These are phyloP conservation scores for Penstemon davidsonii DNA, from an alignment of 257 asterid genomes.

Conservation along the genomic window DNA sequence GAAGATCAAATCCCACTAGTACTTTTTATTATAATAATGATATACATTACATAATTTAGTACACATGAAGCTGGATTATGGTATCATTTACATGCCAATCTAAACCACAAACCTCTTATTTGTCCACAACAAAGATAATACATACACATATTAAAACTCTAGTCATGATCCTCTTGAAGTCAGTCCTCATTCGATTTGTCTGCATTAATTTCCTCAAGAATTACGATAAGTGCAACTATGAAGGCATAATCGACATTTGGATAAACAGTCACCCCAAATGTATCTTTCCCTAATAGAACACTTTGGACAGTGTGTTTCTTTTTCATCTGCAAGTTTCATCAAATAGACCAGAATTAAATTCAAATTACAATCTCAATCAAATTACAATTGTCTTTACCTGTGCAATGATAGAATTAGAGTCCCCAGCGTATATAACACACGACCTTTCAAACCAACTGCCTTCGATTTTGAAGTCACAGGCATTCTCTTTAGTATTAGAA, in stretches of 20 bases:
- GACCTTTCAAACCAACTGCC: conserved; percentile 68
- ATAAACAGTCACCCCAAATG: conserved; percentile 65
- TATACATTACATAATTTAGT: no score
- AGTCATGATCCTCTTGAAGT: background rate
- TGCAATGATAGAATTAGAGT: conserved; percentile 55
- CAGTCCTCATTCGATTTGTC: conserved; percentile 44
- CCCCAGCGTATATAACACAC: conserved; percentile 53
- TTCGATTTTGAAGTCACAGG: conserved; percentile 58
- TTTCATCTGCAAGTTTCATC: conserved; percentile 58
- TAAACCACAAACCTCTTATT: no score
- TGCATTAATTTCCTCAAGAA: conserved; percentile 72
- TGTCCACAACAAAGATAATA: no score
- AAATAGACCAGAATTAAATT: background rate
- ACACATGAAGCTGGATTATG: no score
- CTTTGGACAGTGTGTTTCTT: conserved; percentile 58
- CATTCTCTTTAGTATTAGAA: conserved; percentile 38
- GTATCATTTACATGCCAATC: no score
- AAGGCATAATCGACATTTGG: conserved; percentile 86
- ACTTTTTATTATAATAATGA: no score
- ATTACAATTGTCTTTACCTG: conserved; percentile 41
- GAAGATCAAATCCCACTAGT: no score
- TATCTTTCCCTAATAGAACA: conserved; percentile 64
- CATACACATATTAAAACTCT: no score
- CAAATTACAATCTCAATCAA: background rate
- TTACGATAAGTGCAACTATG: conserved; percentile 64